These are phyloP conservation scores for Tephrocybe sp. DNA, from an alignment of 768 basidiomycete genomes.

Conservation along the genomic window DNA sequence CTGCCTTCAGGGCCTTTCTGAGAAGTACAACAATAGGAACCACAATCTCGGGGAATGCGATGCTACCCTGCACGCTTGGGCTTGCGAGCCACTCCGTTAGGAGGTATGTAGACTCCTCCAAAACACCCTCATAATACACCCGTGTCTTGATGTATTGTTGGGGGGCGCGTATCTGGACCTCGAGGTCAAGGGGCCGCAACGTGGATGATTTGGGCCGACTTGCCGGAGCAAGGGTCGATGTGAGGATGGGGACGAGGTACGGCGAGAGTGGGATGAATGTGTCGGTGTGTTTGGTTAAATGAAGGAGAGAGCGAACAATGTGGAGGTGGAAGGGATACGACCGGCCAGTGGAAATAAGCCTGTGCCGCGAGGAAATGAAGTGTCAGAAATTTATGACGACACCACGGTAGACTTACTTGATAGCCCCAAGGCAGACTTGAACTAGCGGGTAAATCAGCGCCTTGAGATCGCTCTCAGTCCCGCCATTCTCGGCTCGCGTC, in stretches of 20 bases:
- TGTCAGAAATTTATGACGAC: slow-evolving; percentile 12
- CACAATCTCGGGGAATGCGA: slow-evolving; percentile 92
- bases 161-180: slow-evolving; percentile 83
- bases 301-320: slow-evolving; percentile 82
- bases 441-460: slow-evolving; percentile 95
- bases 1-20: slow-evolving; percentile 70
- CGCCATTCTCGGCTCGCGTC: slow-evolving; percentile 46
- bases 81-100: slow-evolving; percentile 83
- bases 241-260: slow-evolving; percentile 83
- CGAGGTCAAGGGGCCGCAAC: slow-evolving; percentile 86
- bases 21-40: slow-evolving; percentile 77
- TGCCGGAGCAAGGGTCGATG: slow-evolving; percentile 65
- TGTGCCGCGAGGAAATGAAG: slow-evolving; percentile 29
- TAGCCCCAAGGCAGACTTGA: slow-evolving; percentile 90
- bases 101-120: slow-evolving; percentile 79
- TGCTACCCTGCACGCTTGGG: slow-evolving; percentile 69
- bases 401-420: slow-evolving; percentile 61
- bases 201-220: slow-evolving; percentile 82
- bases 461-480: slow-evolving; percentile 74
- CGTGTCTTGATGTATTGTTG: slow-evolving; percentile 87
- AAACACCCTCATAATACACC: slow-evolving; percentile 78
- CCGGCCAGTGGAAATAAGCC: slow-evolving; percentile 86
- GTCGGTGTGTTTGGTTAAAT: slow-evolving; percentile 79
- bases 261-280: slow-evolving; percentile 88
- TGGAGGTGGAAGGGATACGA: slow-evolving; percentile 97